Percentiles rank a stretch among this genome's conserved stretches.
Evolutionary conservation across 257 asterid species (phyloP).

Genomic region (Nicotiana attenuata): DNA sequence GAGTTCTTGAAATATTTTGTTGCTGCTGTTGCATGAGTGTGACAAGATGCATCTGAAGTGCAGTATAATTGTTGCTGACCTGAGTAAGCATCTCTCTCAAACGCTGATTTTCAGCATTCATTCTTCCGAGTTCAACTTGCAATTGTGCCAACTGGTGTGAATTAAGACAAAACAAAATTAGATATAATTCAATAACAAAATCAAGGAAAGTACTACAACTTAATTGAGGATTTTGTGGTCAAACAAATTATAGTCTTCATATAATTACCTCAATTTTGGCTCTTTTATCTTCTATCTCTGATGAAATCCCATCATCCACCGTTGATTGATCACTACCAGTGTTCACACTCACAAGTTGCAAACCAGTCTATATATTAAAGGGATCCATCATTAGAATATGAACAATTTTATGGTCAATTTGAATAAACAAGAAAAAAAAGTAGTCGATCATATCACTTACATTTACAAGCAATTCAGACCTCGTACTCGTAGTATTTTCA

Average conservation of each 20-base stretch:
- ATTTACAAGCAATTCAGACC: conserved; percentile 32
- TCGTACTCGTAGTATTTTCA: conserved; percentile 7
- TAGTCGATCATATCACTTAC: conserved; percentile 32
- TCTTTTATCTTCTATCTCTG: conserved; percentile 40
- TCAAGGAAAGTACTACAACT: background rate
- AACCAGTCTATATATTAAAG: conserved; percentile 52
- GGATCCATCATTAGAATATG: background rate
- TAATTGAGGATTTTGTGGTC: background rate
- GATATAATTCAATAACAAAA: background rate
- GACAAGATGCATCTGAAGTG: conserved; percentile 57
- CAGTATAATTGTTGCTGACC: conserved; percentile 49
- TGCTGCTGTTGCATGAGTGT: conserved; percentile 45
- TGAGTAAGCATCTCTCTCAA: conserved; percentile 70
- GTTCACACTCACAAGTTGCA: conserved; percentile 72
- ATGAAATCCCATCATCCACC: conserved; percentile 60
- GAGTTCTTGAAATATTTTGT: conserved; percentile 17
- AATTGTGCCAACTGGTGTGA: conserved; percentile 46
- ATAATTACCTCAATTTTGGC: conserved; percentile 55
- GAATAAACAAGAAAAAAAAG: background rate
- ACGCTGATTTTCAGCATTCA: conserved; percentile 68
- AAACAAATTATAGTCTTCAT: background rate
- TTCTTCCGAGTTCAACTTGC: conserved; percentile 52
- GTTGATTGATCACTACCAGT: conserved; percentile 84
- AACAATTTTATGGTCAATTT: background rate
- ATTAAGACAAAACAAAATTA: background rate